Percentiles rank a stretch among this genome's conserved stretches.
Conservation (phyloP, 139 green algal genomes). For the Chlamydomonas sphaeroides region DNA sequence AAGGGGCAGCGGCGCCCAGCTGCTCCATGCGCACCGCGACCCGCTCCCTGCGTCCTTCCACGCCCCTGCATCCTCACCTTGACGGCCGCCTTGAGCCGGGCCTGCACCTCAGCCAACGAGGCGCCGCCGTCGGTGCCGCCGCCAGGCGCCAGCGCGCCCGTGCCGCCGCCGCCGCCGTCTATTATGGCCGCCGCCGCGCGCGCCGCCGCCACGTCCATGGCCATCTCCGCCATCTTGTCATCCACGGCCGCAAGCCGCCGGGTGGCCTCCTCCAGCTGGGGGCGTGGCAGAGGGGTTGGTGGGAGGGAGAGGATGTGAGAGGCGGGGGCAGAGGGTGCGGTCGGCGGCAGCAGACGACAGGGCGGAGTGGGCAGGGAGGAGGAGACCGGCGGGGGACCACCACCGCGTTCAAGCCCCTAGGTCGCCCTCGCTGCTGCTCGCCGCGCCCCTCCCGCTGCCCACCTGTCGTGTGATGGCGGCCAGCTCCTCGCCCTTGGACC, state of each 20-base stretch:
- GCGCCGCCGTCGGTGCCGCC: neutral
- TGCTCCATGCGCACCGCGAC: no score
- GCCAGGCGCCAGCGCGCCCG: neutral
- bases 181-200: neutral
- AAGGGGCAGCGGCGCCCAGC: no score
- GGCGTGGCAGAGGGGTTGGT: neutral
- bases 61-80: no score
- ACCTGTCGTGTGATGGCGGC: neutral
- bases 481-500: no score
- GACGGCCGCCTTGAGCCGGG: conserved; percentile 21
- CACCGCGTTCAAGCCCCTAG: no score
- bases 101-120: neutral
- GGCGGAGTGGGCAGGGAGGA: no score
- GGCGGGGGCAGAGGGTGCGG: neutral
- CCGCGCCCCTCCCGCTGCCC: no score
- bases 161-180: neutral
- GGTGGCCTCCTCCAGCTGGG: neutral
- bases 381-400: no score
- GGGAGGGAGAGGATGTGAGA: neutral
- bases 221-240: neutral
- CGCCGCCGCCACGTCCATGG: conserved; percentile 25
- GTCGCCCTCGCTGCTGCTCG: neutral
- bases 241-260: conserved; percentile 3
- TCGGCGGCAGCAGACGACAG: no score
- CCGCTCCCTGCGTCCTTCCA: no score